These are phyloP conservation scores for Trichoderma koningii DNA, from an alignment of 2,329 filamentous ascomycete species.

Conservation along the genomic window DNA sequence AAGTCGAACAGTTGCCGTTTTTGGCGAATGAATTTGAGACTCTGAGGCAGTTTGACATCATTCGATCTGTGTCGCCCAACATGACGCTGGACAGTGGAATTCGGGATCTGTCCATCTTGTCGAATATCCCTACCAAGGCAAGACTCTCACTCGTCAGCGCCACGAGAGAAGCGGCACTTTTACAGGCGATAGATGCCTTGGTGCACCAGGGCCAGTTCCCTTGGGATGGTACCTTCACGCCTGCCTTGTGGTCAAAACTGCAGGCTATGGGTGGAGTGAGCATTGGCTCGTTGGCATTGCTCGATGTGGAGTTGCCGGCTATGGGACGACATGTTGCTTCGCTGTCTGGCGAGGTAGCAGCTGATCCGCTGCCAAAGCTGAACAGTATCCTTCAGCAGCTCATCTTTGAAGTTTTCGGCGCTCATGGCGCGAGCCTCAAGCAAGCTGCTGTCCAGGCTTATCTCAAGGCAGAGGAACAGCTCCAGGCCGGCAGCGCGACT, in stretches of 20 bases:
- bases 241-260: constrained; percentile 58
- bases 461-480: constrained; percentile 33
- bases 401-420: constrained; percentile 45
- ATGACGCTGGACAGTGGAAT: not conserved
- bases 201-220: constrained; percentile 42
- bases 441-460: constrained; percentile 36
- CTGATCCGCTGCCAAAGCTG: constrained; percentile 53
- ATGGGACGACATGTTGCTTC: constrained; percentile 58
- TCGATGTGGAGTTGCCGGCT: constrained; percentile 66
- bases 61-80: constrained; percentile 38
- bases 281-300: constrained; percentile 61
- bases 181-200: constrained; percentile 54
- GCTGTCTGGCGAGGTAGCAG: constrained; percentile 52
- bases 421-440: constrained; percentile 42
- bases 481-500: not conserved
- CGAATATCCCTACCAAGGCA: constrained; percentile 43
- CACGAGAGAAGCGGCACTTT: constrained; percentile 41
- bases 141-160: constrained; percentile 40
- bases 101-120: constrained; percentile 45
- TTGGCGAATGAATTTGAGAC: constrained; percentile 59
- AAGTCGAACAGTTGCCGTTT: constrained; percentile 50
- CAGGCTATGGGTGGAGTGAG: constrained; percentile 54
- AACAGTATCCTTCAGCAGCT: constrained; percentile 52
- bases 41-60: constrained; percentile 54
- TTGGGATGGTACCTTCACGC: constrained; percentile 46